These are phyloP conservation scores for Friedmanniomyces simplex DNA, from an alignment of 495 filamentous ascomycete genomes.

Conservation along the genomic window DNA sequence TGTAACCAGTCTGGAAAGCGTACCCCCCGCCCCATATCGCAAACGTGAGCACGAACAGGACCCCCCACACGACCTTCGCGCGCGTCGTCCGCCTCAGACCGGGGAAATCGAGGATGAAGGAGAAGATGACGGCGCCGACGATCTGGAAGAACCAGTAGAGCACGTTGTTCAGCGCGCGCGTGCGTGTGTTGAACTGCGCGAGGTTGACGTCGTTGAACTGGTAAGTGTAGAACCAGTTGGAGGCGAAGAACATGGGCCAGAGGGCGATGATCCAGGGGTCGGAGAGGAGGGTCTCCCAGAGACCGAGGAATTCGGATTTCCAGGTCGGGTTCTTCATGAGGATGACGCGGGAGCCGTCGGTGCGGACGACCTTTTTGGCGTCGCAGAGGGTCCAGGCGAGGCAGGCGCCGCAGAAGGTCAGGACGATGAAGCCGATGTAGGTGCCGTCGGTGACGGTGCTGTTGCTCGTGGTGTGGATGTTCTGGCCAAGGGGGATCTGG, in stretches of 20 bases:
- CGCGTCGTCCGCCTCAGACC: constrained; percentile 56
- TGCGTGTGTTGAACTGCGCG: constrained; percentile 71
- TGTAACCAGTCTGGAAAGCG: constrained; percentile 59
- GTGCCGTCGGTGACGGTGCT: constrained; percentile 68
- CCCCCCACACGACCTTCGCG: constrained; percentile 57
- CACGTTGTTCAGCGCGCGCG: constrained; percentile 69
- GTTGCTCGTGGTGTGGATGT: constrained; percentile 51
- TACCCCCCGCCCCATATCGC: constrained; percentile 82
- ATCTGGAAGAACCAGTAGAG: constrained; percentile 88
- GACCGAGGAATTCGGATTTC: constrained; percentile 61
- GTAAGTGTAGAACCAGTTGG: constrained; percentile 41
- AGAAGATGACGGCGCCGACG: constrained; percentile 68
- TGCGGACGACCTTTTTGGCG: constrained; percentile 64
- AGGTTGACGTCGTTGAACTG: constrained; percentile 49
- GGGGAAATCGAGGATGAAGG: constrained; percentile 60
- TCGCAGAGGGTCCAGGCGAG: constrained; percentile 66
- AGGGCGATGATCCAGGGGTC: constrained; percentile 73
- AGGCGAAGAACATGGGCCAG: constrained; percentile 47
- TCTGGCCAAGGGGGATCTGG: constrained; percentile 56
- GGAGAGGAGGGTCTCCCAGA: constrained; percentile 59
- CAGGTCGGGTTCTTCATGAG: constrained; percentile 74
- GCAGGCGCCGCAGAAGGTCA: constrained; percentile 67
- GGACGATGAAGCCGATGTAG: constrained; percentile 81
- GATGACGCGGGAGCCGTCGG: constrained; percentile 73
- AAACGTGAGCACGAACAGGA: constrained; percentile 66